A percentile compares a stretch with the other conserved stretches of the same genome.
These are phyloP conservation scores for Nasturtium officinale DNA, from an alignment of 345 rosid species.

Conservation along the genomic window DNA sequence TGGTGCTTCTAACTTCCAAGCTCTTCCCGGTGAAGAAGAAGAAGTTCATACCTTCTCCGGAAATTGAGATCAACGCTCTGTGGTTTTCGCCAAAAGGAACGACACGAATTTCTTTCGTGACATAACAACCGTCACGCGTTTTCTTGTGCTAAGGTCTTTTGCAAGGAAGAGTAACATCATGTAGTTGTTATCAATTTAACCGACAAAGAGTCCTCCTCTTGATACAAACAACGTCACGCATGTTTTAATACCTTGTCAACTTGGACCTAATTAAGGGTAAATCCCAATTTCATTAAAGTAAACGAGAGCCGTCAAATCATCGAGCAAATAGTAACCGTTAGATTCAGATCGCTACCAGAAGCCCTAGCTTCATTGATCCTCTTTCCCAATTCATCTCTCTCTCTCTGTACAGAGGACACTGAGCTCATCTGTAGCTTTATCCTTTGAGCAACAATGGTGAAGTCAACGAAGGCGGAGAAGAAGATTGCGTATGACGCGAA, in stretches of 20 bases:
- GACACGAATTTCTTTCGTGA: background rate
- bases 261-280: background rate
- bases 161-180: background rate
- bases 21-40: conserved; percentile 21
- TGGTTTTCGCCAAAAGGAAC: conserved; percentile 5
- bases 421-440: conserved; percentile 9
- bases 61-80: conserved; percentile 21
- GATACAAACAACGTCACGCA: background rate
- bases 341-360: conserved; percentile 45
- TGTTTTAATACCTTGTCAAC: background rate
- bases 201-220: background rate
- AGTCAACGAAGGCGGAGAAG: conserved; percentile 50
- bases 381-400: background rate
- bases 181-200: conserved; percentile 4
- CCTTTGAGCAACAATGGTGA: conserved; percentile 41
- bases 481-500: conserved; percentile 64
- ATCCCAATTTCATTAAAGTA: conserved; percentile 10
- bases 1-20: background rate
- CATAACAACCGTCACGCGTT: conserved; percentile 6
- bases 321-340: conserved; percentile 43
- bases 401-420: background rate
- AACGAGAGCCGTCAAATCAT: conserved; percentile 10
- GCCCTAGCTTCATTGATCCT: conserved; percentile 11
- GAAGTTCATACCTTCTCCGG: background rate
- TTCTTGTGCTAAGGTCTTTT: background rate